Evolutionary conservation across 768 basidiomycete genomes (phyloP).

Genomic region (Xanthoconium stramineum): DNA sequence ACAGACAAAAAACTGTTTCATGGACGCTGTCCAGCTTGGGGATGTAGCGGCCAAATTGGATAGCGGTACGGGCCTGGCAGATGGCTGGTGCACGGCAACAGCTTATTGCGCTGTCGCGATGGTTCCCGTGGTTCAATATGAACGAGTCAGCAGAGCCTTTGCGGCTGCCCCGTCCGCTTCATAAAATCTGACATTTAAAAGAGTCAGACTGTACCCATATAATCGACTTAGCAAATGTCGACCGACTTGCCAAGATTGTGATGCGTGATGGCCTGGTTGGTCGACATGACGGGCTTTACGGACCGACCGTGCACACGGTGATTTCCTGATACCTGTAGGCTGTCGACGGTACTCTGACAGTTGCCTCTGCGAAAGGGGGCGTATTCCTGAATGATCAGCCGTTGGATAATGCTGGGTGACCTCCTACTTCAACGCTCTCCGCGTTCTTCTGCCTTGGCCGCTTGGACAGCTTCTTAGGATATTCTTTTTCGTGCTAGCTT

Average conservation of each 20-base stretch:
- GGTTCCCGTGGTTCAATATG: background rate
- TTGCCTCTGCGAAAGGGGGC: constrained; percentile 36
- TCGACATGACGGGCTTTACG: constrained; percentile 34
- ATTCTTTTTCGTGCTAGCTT: no score
- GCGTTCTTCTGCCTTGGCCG: constrained; percentile 13
- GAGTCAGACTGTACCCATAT: background rate
- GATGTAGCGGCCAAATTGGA: constrained; percentile 41
- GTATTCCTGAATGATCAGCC: constrained; percentile 34
- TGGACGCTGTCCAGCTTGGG: constrained; percentile 40
- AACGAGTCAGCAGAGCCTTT: constrained; percentile 13
- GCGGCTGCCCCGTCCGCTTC: constrained; percentile 28
- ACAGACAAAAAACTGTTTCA: background rate
- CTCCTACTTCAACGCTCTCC: constrained; percentile 22
- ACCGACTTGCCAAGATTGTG: constrained; percentile 39
- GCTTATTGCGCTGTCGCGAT: constrained; percentile 28
- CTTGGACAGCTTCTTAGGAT: constrained; percentile 1
- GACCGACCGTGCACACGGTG: constrained; percentile 32
- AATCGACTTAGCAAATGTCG: no score
- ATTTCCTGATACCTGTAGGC: constrained; percentile 37
- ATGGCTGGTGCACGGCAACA: constrained; percentile 33
- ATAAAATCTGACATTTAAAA: constrained; percentile 10
- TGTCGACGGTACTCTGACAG: constrained; percentile 33
- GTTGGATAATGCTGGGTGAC: constrained; percentile 17
- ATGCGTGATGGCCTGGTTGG: constrained; percentile 42
- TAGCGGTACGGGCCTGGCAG: constrained; percentile 34